Base-by-base conservation (phyloP, 805 yeast genomes). In the Ogataea thermomethanolica region DNA sequence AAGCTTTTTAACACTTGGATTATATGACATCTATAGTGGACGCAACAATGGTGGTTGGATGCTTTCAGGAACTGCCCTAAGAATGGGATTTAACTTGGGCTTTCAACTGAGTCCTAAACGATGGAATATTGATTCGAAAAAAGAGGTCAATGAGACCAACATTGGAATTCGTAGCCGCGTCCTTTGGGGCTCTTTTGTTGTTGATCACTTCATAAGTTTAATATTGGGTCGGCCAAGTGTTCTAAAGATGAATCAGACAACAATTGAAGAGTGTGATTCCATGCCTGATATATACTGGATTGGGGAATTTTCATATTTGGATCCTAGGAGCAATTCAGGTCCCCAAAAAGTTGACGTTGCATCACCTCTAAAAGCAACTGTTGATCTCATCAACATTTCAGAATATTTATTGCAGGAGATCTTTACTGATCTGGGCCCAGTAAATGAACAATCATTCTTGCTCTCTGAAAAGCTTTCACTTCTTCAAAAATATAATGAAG, bases 21-120 rank as follows among this genome's bases (percentile, higher is more conserved):
- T 78, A 41, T 79, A 78, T 54, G 84, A 79, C 52, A 70, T 79
- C 27, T 79, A 81, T 41, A 73, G 71, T 48, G 84, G 84, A 2
- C 59, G 70, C 37, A 76, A 74, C 49, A 71, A 78, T 20, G 66
- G 74, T 33, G 81, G 81, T 5, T 79, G 84, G 84, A 72, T 78
- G 70, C 66, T 78, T 25, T 67, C 76, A 3, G 86, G 85, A 3
- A 67, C 71, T 37, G 84, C 82, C 7, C 70, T 79, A 49, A 60
- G 85, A 37, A 79, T 79, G 67, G 86, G 86, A 1, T 75, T 71
- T 48, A 81, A 79, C 54, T 62, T 79, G 50, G 84, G 84, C 1
- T 79, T 79, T 52, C 83, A 79, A 51, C 59, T 78, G 39, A 71
- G 76, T 45, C 84, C 84, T 2, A 65, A 73, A 44, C 76, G 71